A percentile compares a stretch with the other conserved stretches of the same genome.
Evolutionary conservation across 2,329 filamentous ascomycete species (phyloP).

Genomic region (Hymenotorrendiella dingleyae): DNA sequence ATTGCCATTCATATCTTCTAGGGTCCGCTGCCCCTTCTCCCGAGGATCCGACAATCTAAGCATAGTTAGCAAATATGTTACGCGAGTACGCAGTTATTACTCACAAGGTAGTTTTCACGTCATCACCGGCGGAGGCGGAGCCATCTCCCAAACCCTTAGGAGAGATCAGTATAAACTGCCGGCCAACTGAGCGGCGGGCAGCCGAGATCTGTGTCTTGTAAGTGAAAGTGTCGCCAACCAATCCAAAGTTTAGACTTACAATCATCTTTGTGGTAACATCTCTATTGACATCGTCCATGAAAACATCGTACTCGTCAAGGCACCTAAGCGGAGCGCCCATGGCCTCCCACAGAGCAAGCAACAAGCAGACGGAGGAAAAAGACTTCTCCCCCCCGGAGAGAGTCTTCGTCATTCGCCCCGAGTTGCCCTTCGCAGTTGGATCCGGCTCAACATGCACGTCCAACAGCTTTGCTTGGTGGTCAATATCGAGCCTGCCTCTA

Average conservation of each 20-base stretch:
- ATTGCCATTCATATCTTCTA: too few relatives aligned
- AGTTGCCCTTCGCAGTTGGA: conserved; percentile 60
- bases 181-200: conserved; percentile 77
- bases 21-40: conserved; percentile 34
- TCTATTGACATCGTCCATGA: conserved; percentile 97
- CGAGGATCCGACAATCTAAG: conserved; percentile 53
- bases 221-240: conserved; percentile 15
- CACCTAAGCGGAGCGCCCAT: conserved; percentile 95
- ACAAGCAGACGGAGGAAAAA: conserved; percentile 90
- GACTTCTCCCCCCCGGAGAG: conserved; percentile 96
- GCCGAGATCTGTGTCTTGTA: conserved; percentile 59
- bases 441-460: conserved; percentile 72
- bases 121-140: conserved; percentile 50
- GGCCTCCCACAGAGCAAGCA: conserved; percentile 92
- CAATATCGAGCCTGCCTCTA: conserved; percentile 71
- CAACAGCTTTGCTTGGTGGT: conserved; percentile 69
- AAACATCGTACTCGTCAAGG: conserved; percentile 96
- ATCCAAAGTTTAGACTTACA: conserved; percentile 44
- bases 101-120: conserved; percentile 74
- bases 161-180: conserved; percentile 94
- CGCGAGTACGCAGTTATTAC: conserved; percentile 15
- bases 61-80: conserved; percentile 4
- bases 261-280: conserved; percentile 92
- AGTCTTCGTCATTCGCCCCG: conserved; percentile 81
- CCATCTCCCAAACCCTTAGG: conserved; percentile 72